Conservation (phyloP, 805 yeast species). For the Yamadazyma phyllophila region DNA sequence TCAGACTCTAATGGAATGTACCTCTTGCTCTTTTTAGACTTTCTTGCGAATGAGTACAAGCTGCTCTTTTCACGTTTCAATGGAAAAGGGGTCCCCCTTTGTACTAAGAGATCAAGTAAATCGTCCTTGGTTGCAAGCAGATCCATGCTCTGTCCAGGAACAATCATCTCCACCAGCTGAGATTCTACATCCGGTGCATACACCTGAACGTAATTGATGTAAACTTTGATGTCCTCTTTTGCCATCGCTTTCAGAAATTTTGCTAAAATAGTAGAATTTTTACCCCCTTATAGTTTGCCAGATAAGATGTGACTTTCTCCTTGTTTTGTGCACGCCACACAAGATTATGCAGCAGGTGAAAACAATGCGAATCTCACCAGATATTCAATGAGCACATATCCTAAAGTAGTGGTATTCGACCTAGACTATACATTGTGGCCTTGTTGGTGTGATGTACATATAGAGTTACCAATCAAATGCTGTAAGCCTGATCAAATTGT, state of each 20-base stretch:
- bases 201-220: conserved; percentile 3
- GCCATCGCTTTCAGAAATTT: background rate
- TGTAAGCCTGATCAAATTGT: conserved; percentile 34
- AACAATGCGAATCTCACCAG: background rate
- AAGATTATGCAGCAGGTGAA: background rate
- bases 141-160: conserved; percentile 14
- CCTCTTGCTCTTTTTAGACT: conserved; percentile 44
- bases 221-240: background rate
- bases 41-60: conserved; percentile 28
- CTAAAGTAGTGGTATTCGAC: conserved; percentile 62
- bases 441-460: conserved; percentile 79
- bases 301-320: conserved; percentile 5
- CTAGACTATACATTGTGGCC: conserved; percentile 81
- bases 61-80: background rate
- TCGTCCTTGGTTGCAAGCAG: conserved; percentile 6
- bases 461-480: conserved; percentile 52
- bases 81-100: conserved; percentile 13
- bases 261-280: background rate
- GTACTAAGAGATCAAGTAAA: background rate
- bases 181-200: background rate
- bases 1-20: conserved; percentile 38
- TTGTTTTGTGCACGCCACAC: conserved; percentile 5
- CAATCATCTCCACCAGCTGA: conserved; percentile 10
- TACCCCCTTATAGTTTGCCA: background rate
- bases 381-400: conserved; percentile 4